phyloP scores from a whole-genome alignment of 768 basidiomycete species.

The Postia placenta region DNA sequence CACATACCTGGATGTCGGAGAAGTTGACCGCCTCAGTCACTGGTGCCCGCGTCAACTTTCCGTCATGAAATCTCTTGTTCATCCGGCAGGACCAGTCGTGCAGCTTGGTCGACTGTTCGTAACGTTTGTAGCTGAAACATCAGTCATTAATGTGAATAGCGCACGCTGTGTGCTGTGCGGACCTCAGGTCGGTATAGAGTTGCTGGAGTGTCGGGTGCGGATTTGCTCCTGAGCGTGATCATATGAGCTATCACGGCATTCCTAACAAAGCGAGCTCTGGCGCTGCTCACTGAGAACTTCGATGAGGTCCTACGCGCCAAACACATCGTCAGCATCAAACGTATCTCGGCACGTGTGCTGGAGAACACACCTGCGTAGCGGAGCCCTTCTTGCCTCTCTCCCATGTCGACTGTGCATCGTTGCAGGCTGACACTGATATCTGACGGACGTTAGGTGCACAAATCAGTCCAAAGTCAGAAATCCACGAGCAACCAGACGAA shows the following conservation, averaged over 20 bases:
- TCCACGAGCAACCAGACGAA: not conserved
- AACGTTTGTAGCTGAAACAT: not conserved
- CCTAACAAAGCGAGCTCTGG: too few species aligned
- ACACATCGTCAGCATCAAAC: not conserved
- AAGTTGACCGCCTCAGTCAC: constrained; percentile 5
- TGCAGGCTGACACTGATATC: constrained; percentile 16
- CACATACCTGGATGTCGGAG: constrained; percentile 1
- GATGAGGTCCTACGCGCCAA: too few species aligned
- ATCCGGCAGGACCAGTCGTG: not conserved
- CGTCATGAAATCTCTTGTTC: not conserved
- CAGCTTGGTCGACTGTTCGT: not conserved
- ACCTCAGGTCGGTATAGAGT: not conserved
- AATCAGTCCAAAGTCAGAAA: not conserved
- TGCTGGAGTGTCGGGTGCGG: not conserved
- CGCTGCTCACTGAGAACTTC: too few species aligned
- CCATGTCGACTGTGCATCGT: constrained; percentile 18
- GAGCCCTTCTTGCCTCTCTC: constrained; percentile 14
- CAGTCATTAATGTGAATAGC: too few species aligned
- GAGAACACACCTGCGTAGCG: constrained; percentile 9
- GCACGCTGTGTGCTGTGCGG: too few species aligned
- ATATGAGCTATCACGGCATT: too few species aligned
- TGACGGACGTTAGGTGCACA: not conserved
- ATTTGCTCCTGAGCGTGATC: not conserved
- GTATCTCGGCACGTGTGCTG: not conserved
- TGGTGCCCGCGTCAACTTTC: not conserved